A percentile compares a stretch with the other conserved stretches of the same genome.
These are phyloP conservation scores for Pseudogymnoascus sp. DNA, from an alignment of 2,329 filamentous ascomycete genomes.

Conservation along the genomic window DNA sequence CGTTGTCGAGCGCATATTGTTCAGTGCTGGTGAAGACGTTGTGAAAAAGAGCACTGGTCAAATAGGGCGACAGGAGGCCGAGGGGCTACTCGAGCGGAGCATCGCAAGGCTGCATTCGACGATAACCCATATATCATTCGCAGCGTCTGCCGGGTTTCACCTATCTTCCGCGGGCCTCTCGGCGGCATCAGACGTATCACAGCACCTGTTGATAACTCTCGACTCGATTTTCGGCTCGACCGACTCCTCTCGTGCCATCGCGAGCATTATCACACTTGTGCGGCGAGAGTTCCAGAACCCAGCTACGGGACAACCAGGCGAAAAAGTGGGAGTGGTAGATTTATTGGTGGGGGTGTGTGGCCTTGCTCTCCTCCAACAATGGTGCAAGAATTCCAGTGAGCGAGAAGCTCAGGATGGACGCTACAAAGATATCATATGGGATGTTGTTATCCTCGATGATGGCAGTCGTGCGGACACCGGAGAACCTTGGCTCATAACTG, in stretches of 20 bases:
- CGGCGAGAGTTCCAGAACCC: constrained; percentile 57
- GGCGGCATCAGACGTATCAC: constrained; percentile 46
- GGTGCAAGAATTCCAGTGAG: constrained; percentile 43
- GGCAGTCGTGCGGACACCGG: constrained; percentile 49
- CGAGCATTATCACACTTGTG: constrained; percentile 56
- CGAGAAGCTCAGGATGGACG: constrained; percentile 39
- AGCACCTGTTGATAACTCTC: constrained; percentile 48
- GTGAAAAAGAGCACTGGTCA: constrained; percentile 28
- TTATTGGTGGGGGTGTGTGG: constrained; percentile 53
- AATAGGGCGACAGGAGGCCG: constrained; percentile 43
- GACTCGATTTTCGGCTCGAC: constrained; percentile 60
- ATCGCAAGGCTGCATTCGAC: constrained; percentile 48
- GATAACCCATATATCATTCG: constrained; percentile 51
- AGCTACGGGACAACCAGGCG: constrained; percentile 48
- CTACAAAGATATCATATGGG: constrained; percentile 54
- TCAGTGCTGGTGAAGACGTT: constrained; percentile 30
- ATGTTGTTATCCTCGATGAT: constrained; percentile 54
- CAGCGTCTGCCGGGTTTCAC: constrained; percentile 52
- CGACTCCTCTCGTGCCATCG: constrained; percentile 60
- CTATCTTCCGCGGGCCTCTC: constrained; percentile 47
- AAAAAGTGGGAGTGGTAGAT: constrained; percentile 52
- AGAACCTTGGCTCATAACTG: constrained; percentile 26
- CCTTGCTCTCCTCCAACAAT: constrained; percentile 52
- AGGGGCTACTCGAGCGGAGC: constrained; percentile 47
- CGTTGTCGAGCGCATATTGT: constrained; percentile 30